Evolutionary conservation across 2,329 filamentous ascomycete genomes (phyloP), one percentile per base, ranked within the genome.

Genomic region (Colletotrichum musae): DNA sequence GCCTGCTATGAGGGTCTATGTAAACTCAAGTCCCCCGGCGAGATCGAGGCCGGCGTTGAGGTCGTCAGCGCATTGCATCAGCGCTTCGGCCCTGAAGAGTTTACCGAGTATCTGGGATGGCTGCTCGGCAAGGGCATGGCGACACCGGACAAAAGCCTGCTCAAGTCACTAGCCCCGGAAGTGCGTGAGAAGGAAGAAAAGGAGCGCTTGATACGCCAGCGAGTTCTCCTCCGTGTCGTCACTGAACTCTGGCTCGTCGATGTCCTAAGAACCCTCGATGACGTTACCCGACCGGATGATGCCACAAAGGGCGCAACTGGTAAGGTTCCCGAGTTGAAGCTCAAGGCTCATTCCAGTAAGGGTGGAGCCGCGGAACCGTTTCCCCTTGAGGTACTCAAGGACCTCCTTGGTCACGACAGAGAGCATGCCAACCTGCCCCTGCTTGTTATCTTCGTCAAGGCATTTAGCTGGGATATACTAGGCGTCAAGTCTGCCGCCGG

Each of bases 221-320:
- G 96, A 66, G 88, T 95, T 6, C 87, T 99, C 24, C 83, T 99
- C 62, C 91, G 95, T 45, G 92, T 99, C 13, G 94, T 97, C 41
- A 98, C 96, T 2, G 96, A 99, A 79, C 86, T 99, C 43, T 99
- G 97, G 97, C 89, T 99, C 5, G 94, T 97, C 18, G 94, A 94
- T 32, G 92, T 96, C 50, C 81, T 99, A 73, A 89, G 92, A 75
- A 98, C 94, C 50, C 85, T 98, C 68, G 89, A 92, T 73, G 89
- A 92, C 76, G 87, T 89, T 69, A 87, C 82, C 58, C 85, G 85
- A 53, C 89, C 90, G 10, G 89, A 92, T 70, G 89, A 91, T 75
- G 84, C 87, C n/a, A 88, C 88, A 28, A 89, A 86, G 80, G 87
- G 86, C 79, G 84, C 84, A 2, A 84, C 88, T 48, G 84, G 87